phyloP scores from a whole-genome alignment of 2,329 filamentous ascomycete species.

The Fusarium transvaalense region DNA sequence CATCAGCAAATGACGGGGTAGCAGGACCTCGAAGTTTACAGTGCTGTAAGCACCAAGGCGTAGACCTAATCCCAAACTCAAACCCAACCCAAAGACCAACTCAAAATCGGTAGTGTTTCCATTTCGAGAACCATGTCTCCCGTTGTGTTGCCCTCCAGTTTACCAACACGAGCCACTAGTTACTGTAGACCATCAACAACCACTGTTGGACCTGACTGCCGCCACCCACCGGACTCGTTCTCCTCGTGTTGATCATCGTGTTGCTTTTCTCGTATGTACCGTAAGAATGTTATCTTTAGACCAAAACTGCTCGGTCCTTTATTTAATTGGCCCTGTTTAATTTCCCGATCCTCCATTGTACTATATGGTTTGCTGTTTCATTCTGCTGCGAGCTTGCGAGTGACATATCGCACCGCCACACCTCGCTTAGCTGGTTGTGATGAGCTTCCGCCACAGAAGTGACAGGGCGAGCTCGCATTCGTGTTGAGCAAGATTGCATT shows the following conservation, averaged over 20 bases:
- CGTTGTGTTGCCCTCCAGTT: slow-evolving; percentile 4
- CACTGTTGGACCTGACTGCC: slow-evolving; percentile 22
- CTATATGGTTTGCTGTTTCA: slow-evolving; percentile 3
- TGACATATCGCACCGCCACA: slow-evolving; percentile 34
- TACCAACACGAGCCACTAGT: slow-evolving; percentile 34
- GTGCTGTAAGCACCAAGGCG: background rate
- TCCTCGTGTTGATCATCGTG: slow-evolving; percentile 34
- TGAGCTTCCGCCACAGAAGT: slow-evolving; percentile 15
- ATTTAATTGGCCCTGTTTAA: slow-evolving; percentile 17
- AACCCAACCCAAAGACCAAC: slow-evolving; percentile 16
- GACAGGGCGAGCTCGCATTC: slow-evolving; percentile 17
- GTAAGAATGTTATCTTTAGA: slow-evolving; percentile 25
- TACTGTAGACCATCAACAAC: slow-evolving; percentile 7
- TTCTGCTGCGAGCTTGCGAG: background rate
- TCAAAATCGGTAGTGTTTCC: slow-evolving; percentile 27
- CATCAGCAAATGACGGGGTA: background rate
- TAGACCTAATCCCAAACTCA: background rate
- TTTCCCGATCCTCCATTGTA: slow-evolving; percentile 5
- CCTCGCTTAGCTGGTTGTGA: slow-evolving; percentile 10
- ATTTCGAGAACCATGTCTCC: slow-evolving; percentile 22
- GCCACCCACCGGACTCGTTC: slow-evolving; percentile 28
- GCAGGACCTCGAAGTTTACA: background rate
- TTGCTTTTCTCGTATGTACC: slow-evolving; percentile 15
- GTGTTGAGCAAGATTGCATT: slow-evolving; percentile 19
- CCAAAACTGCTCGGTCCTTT: background rate